Percentiles rank a stretch among this genome's conserved stretches.
phyloP scores from a whole-genome alignment of 805 yeast genomes.

The Candida endomychidarum region DNA sequence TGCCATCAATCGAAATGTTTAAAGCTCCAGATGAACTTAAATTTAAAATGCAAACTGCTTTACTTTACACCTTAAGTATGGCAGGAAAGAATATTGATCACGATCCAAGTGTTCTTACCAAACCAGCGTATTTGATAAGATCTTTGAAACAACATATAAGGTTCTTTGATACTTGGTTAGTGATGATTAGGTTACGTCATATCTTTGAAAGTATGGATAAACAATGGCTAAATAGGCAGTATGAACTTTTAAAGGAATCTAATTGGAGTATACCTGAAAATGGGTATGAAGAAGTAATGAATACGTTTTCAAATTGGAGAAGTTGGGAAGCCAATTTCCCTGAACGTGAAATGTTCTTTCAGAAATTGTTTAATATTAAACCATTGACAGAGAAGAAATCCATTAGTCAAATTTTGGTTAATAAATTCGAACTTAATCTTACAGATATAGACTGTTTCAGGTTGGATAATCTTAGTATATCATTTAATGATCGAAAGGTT shows the following conservation, averaged over 20 bases:
- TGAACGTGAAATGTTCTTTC: slow-evolving; percentile 22
- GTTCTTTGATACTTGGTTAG: slow-evolving; percentile 83
- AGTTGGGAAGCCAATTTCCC: slow-evolving; percentile 74
- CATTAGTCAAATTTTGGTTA: slow-evolving; percentile 10
- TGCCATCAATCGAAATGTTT: slow-evolving; percentile 20
- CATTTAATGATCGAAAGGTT: slow-evolving; percentile 6
- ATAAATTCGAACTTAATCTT: neutral
- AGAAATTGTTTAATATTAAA: slow-evolving; percentile 11
- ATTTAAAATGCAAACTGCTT: slow-evolving; percentile 27
- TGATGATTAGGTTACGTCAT: slow-evolving; percentile 76
- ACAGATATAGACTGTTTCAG: slow-evolving; percentile 17
- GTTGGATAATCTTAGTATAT: slow-evolving; percentile 13
- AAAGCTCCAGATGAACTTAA: slow-evolving; percentile 14
- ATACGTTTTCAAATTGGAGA: slow-evolving; percentile 77
- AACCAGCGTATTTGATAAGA: slow-evolving; percentile 80
- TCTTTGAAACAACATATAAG: slow-evolving; percentile 73
- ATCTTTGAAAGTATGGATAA: slow-evolving; percentile 58
- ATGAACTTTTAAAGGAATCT: slow-evolving; percentile 26
- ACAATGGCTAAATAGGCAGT: slow-evolving; percentile 44
- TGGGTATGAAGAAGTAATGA: slow-evolving; percentile 56
- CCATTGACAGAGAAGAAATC: slow-evolving; percentile 11
- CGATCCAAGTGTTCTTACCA: slow-evolving; percentile 88
- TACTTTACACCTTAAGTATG: slow-evolving; percentile 40
- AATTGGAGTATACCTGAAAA: slow-evolving; percentile 47
- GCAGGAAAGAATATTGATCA: slow-evolving; percentile 55